A percentile compares a stretch with the other conserved stretches of the same genome.
phyloP scores from a whole-genome alignment of 2,329 filamentous ascomycete species.

The Neonectria hederae region DNA sequence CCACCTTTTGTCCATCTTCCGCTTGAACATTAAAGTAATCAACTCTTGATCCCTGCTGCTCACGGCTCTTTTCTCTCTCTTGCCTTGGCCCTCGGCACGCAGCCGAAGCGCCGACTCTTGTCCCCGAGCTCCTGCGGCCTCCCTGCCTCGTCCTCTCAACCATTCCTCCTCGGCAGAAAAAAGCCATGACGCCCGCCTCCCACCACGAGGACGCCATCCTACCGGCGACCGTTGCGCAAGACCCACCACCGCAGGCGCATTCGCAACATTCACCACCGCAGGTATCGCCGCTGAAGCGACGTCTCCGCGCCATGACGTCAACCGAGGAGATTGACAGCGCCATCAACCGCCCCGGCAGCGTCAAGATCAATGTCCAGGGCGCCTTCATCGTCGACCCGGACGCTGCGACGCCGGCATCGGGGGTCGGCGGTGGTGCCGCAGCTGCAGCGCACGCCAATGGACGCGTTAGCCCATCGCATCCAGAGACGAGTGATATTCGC shows the following conservation, averaged over 20 bases:
- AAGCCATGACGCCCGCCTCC: constrained; percentile 38
- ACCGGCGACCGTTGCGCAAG: constrained; percentile 22
- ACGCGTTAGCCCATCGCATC: constrained; percentile 58
- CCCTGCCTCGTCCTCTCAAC: neutral
- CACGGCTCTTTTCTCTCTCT: neutral
- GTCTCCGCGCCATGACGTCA: constrained; percentile 53
- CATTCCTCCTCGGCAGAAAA: constrained; percentile 1
- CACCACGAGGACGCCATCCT: constrained; percentile 36
- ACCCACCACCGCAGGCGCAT: constrained; percentile 4
- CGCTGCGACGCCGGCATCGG: constrained; percentile 60
- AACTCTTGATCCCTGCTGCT: neutral
- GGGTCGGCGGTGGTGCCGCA: constrained; percentile 29
- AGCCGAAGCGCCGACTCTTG: neutral
- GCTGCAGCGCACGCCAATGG: constrained; percentile 49
- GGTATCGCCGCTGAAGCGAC: constrained; percentile 30
- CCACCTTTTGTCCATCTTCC: constrained; percentile 16
- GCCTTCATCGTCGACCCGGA: constrained; percentile 96
- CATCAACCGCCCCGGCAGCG: constrained; percentile 72
- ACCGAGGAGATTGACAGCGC: constrained; percentile 69
- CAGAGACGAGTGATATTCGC: constrained; percentile 92
- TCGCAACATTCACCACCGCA: constrained; percentile 18
- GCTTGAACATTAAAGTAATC: neutral
- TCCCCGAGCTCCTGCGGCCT: neutral
- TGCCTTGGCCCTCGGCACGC: constrained; percentile 1
- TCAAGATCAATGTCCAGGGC: constrained; percentile 95